These are phyloP conservation scores for Zangia roseola DNA, from an alignment of 768 basidiomycete species.

Conservation along the genomic window DNA sequence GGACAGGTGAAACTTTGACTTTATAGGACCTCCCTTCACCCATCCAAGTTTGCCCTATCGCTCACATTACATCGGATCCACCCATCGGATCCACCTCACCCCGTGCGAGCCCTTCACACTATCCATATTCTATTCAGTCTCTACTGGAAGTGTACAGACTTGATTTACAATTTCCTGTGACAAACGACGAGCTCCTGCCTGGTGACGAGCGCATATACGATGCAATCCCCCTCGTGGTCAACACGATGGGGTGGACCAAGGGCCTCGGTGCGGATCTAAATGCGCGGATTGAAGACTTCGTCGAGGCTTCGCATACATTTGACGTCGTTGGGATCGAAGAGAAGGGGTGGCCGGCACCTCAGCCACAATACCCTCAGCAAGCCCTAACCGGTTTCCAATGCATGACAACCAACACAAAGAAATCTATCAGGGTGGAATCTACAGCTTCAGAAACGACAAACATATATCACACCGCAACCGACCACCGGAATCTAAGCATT, in stretches of 20 bases:
- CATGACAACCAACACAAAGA: background rate
- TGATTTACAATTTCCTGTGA: conserved; percentile 56
- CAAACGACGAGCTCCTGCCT: conserved; percentile 27
- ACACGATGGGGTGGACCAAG: conserved; percentile 97
- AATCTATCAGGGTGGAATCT: conserved; percentile 34
- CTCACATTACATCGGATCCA: conserved; percentile 83
- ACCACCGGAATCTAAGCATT: conserved; percentile 66
- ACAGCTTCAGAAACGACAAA: conserved; percentile 39
- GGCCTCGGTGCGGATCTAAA: conserved; percentile 86
- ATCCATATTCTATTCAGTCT: conserved; percentile 65
- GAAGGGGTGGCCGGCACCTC: conserved; percentile 18
- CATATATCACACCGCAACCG: conserved; percentile 45
- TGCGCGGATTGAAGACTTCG: conserved; percentile 61
- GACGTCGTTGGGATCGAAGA: conserved; percentile 24
- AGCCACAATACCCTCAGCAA: conserved; percentile 6
- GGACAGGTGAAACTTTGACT: background rate
- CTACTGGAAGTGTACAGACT: conserved; percentile 66
- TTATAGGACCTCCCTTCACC: conserved; percentile 81
- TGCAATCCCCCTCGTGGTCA: conserved; percentile 80
- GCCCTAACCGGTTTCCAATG: background rate
- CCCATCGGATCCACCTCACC: conserved; percentile 78
- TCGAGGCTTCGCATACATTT: conserved; percentile 46
- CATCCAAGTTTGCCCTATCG: conserved; percentile 69
- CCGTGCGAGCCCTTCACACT: conserved; percentile 70
- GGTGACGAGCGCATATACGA: conserved; percentile 47